Base-by-base conservation (phyloP, 345 rosid species). In the Lumnitzera racemosa region DNA sequence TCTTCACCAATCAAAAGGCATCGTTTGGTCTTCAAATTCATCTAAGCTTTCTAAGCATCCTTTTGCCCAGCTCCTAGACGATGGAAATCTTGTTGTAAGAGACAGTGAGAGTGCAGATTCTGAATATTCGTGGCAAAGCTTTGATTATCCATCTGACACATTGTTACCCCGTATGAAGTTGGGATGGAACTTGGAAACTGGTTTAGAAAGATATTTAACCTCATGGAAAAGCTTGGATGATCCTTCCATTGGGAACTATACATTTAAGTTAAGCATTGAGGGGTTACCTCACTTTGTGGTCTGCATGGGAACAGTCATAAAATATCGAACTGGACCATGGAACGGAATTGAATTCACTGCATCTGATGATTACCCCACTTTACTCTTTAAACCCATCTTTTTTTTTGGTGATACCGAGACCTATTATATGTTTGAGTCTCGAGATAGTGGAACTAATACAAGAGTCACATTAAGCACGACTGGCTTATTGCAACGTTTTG, bases 101-200 rank as follows among this genome's bases (percentile, higher is more conserved):
- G 74, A 71, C 3, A 15, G 0, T 6, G 55, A 15, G 2, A 5
- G 9, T 41, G 31, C 0, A 13, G 16, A 49, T 2, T 31, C 24
- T 51, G 47, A 29, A 7, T 80, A 51, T 53, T 7, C 23, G n/a
- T 77, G 80, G 81, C 81, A 74, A 23, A 74, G 78, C 23, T 77
- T 80, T 53, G 76, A 77, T 46, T 27, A 61, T 36, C 74, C 74
- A 2, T 65, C 76, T 0, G 76, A 79, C 51, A 70, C 78, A 24
- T 9, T 68, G 47, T 58, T 79, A 46, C 68, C 78, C 0, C 67
- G 53, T 15, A 79, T 76, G 83, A 73, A 66, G 29, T 9, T 73
- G 2, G 76, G 74, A 0, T 61, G 67, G 67, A 62, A 65, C 52
- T 48, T 56, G 23, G 23, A 49, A 13, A 52, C 29, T 0, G 59